Percentiles rank a stretch among this genome's conserved stretches.
Conservation (phyloP, 805 yeast genomes). For the Danielia oregonensis region DNA sequence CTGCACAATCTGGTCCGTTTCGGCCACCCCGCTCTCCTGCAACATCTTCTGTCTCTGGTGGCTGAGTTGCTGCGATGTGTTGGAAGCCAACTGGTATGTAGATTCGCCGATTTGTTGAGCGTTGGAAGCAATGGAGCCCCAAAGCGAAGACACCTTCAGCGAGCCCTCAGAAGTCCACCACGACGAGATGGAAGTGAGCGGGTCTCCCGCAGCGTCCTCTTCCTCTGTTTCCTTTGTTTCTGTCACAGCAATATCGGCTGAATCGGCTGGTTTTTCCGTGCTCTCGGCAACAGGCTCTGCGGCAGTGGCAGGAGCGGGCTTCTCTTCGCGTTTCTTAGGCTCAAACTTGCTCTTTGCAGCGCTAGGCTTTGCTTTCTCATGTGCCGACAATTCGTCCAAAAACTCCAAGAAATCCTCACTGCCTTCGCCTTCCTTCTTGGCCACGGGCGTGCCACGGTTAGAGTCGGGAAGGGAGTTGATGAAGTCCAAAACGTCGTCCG, state of each 20-base stretch:
- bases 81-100: constrained; percentile 48
- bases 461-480: constrained; percentile 74
- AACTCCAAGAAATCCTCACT: constrained; percentile 54
- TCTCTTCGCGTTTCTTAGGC: constrained; percentile 24
- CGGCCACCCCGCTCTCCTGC: constrained; percentile 19
- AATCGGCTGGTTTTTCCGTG: not conserved
- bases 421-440: constrained; percentile 25
- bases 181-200: constrained; percentile 59
- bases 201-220: constrained; percentile 43
- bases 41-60: constrained; percentile 37
- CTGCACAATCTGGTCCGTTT: constrained; percentile 26
- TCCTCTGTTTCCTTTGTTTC: no score
- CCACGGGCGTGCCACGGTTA: constrained; percentile 19
- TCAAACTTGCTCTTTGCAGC: constrained; percentile 26
- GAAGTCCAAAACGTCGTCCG: constrained; percentile 76
- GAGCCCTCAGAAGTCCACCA: constrained; percentile 80
- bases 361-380: constrained; percentile 35
- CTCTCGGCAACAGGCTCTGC: no score
- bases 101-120: constrained; percentile 48
- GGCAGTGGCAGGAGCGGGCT: not conserved
- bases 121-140: constrained; percentile 62
- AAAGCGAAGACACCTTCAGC: constrained; percentile 56
- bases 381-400: constrained; percentile 67
- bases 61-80: constrained; percentile 38
- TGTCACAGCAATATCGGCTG: no score